These are phyloP conservation scores for Trichoderma hamatum DNA, from an alignment of 2,329 filamentous ascomycete species.

Conservation along the genomic window DNA sequence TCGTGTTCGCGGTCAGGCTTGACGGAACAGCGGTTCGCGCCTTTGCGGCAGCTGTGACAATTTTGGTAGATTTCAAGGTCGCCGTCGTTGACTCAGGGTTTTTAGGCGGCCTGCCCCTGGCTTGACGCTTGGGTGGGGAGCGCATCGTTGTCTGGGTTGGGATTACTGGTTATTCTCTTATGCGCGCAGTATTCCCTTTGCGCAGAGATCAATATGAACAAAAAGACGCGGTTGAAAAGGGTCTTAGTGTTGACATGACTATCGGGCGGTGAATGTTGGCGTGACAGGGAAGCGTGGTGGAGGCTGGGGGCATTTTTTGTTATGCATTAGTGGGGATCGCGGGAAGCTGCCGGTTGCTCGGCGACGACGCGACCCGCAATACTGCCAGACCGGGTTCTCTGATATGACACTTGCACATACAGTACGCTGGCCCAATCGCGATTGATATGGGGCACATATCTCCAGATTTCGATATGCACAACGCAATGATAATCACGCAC, in stretches of 20 bases:
- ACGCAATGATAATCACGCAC: neutral
- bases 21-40: conserved; percentile 39
- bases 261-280: conserved; percentile 31
- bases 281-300: conserved; percentile 21
- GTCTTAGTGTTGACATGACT: conserved; percentile 34
- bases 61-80: conserved; percentile 46
- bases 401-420: neutral
- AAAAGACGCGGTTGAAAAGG: conserved; percentile 24
- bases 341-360: conserved; percentile 28
- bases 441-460: neutral
- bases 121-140: conserved; percentile 63
- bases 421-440: neutral
- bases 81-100: conserved; percentile 39
- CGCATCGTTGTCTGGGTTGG: conserved; percentile 45
- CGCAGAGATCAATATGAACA: conserved; percentile 25
- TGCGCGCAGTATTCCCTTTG: conserved; percentile 1
- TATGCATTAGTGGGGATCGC: conserved; percentile 24
- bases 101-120: conserved; percentile 53
- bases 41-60: conserved; percentile 54
- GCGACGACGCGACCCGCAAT: conserved; percentile 27
- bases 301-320: conserved; percentile 26
- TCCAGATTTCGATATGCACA: neutral
- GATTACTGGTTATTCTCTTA: conserved; percentile 36
- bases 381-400: neutral
- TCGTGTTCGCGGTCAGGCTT: conserved; percentile 39